phyloP scores from a whole-genome alignment of 1,284 basidiomycete species.

The Apiotrichum siamense region DNA sequence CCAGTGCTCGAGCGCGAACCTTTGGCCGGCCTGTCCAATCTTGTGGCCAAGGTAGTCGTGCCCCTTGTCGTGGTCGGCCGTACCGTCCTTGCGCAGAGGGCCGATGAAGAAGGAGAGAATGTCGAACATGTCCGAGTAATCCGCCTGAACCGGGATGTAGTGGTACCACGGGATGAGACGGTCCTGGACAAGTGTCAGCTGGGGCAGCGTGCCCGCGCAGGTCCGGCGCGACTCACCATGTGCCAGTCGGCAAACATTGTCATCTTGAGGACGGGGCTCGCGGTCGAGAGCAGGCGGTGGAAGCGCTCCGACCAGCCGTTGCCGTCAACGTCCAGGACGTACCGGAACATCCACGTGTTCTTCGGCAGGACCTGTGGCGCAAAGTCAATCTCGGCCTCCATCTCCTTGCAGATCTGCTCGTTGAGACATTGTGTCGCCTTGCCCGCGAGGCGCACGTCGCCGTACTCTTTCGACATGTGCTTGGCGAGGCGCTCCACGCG shows the following conservation, averaged over 20 bases:
- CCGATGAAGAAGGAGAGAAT: constrained; percentile 50
- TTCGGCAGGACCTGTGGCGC: constrained; percentile 49
- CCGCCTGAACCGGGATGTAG: constrained; percentile 49
- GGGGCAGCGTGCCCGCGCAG: not conserved
- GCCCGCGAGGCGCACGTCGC: constrained; percentile 47
- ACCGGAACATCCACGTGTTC: constrained; percentile 52
- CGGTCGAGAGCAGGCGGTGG: constrained; percentile 48
- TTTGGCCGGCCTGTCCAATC: constrained; percentile 49
- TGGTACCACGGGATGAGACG: constrained; percentile 42
- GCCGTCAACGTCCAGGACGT: constrained; percentile 51
- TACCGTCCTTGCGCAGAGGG: constrained; percentile 36
- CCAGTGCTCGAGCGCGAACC: constrained; percentile 50
- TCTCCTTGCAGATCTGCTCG: constrained; percentile 31
- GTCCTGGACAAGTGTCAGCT: constrained; percentile 12
- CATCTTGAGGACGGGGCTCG: constrained; percentile 47
- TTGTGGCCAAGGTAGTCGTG: constrained; percentile 48
- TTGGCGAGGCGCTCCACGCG: constrained; percentile 27
- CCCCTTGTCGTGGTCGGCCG: constrained; percentile 37
- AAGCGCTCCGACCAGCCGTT: constrained; percentile 66
- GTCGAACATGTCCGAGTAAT: constrained; percentile 51
- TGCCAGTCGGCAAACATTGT: constrained; percentile 49
- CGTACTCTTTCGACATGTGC: constrained; percentile 41
- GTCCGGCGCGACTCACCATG: constrained; percentile 26
- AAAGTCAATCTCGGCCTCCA: constrained; percentile 48
- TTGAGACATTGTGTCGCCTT: constrained; percentile 28